Base-by-base conservation (phyloP, 768 basidiomycete genomes). In the Cystobasidium tubakii region DNA sequence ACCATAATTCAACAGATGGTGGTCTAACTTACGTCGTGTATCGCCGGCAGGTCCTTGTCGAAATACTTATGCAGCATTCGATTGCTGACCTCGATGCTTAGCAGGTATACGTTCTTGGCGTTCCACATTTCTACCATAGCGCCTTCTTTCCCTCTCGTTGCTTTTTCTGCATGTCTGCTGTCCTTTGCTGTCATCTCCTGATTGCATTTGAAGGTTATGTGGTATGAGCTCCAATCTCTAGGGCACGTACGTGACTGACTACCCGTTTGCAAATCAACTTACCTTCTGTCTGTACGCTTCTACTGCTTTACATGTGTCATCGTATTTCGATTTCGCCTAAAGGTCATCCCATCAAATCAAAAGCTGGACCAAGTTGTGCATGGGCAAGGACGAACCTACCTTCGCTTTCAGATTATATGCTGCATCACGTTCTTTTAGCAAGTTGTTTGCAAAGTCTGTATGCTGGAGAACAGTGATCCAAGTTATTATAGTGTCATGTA, bases 61-160 rank as follows among this genome's bases (percentile, higher is more conserved):
- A 71, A 71, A 54, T 71, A 71, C 29, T 71, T 71, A 54, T 71
- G 50, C 39, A 55, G 53, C 31, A 71, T 13, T 17, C 55, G 29
- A 31, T 71, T 71, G 69, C 69, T 71, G 29, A 71, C 69, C 27
- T 71, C 69, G 15, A 71, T 71, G 21, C 50, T 31, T 10, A 71
- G 34, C 15, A 71, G 55, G 39, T 71, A 71, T 29, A 39, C 54
- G 29, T 71, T 71, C 42, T 71, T 71, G 1, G 69, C 69, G 39
- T 71, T 71, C 36, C 44, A 71, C 69, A 71, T 71, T 19, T 71
- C 69, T 9, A 33, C 42, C 66, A 50, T 42, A 7, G 66, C 66
- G 17, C 27, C 42, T 23, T 65, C 63, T 19, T 65, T 42, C 33
- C 36, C 34, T 43, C 63, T 12, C 7, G 25, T 4, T 36, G 69